Evolutionary conservation across 108 stramenopile species (phyloP).

Genomic region (Cyclotella kingstonii): DNA sequence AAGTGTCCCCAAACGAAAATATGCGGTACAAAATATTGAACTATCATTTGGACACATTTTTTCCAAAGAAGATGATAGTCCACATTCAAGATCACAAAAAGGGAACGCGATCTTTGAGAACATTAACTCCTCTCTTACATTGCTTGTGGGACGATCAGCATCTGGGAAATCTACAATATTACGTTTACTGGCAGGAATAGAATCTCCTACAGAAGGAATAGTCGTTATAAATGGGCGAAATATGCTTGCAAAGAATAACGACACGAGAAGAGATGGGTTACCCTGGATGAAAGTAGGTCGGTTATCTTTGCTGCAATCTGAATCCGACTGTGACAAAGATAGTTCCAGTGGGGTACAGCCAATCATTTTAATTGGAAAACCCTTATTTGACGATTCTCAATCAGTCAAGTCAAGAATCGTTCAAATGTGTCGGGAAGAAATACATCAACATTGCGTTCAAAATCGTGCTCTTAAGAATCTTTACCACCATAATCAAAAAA

Average conservation of each 20-base stretch:
- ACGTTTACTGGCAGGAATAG: conserved; percentile 35
- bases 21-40: conserved; percentile 33
- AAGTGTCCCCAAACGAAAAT: conserved; percentile 45
- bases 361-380: conserved; percentile 29
- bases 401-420: conserved; percentile 22
- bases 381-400: conserved; percentile 27
- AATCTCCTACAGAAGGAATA: conserved; percentile 18
- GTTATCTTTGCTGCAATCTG: neutral
- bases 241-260: neutral
- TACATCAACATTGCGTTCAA: neutral
- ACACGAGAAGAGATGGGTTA: neutral
- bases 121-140: too few species aligned
- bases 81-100: too few species aligned
- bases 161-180: conserved; percentile 39
- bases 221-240: conserved; percentile 23
- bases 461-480: neutral
- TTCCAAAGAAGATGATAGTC: conserved; percentile 11
- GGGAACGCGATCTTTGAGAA: too few species aligned
- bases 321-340: neutral
- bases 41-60: conserved; percentile 28
- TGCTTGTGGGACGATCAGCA: conserved; percentile 38
- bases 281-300: conserved; percentile 28
- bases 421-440: conserved; percentile 17
- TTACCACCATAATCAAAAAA: neutral
- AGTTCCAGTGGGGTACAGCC: conserved; percentile 5